Base-by-base conservation (phyloP, 2,329 filamentous ascomycete genomes). In the Pseudocercospora macadamiae region DNA sequence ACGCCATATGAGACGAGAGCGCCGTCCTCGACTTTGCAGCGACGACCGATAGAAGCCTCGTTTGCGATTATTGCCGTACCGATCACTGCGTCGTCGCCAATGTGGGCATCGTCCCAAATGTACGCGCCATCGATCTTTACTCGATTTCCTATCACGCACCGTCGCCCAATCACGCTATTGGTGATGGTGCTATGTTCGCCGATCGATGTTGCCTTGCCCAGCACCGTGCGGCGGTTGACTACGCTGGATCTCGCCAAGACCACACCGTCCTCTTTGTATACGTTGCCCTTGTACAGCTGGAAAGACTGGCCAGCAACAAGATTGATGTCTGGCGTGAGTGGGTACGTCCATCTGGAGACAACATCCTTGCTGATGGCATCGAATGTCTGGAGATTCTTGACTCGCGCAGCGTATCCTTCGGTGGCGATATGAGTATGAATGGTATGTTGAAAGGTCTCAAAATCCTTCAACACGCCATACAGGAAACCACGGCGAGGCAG, bases 361-460 rank as follows among this genome's bases (percentile, higher is more conserved):
- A 97, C 84, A 71, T 97, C 93, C 69, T 86, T 89, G 73, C 87
- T 93, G 54, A 99, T 86, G 26, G 92, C 86, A 70, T 96, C 91
- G 77, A 97, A 99, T 70, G 93, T 88, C 70, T 90, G 89, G 21
- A 97, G 81, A 70, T 92, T 96, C 71, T 86, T 88, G 10, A 91
- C 93, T 64, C 95, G 83, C 1, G 93, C 92, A 1, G 91, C 90
- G 71, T 97, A 99, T 59, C 91, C 86, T 52, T 92, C 85, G 32
- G 86, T 84, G 44, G 96, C 80, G 64, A 97, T 88, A 68, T 97
- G 89, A 2, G 91, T 89, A 73, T 97, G 92, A 53, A 99, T 91
- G n/a, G 91, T 92, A 79, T 97, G 96, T 59, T 93, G 93, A 74
- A 97, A 97, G 57, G 97, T 81, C 73, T 99, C 95, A 79, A 91